Evolutionary conservation across 306 rosid species (phyloP).

Genomic region (Cyclanthera cordifolia): DNA sequence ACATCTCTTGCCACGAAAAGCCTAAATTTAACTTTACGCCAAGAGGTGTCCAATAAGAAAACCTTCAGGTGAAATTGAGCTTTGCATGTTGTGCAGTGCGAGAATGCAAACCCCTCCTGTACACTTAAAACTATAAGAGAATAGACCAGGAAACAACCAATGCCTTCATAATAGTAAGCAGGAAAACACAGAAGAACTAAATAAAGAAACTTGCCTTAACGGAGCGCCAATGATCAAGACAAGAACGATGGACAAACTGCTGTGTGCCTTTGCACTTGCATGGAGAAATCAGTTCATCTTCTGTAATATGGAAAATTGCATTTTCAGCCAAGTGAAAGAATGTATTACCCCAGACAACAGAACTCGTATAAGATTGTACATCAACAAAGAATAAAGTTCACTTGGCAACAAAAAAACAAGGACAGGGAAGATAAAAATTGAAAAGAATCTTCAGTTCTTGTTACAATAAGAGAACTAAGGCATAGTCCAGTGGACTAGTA

Average conservation of each 20-base stretch:
- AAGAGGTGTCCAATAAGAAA: constrained; percentile 60
- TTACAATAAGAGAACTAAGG: not conserved
- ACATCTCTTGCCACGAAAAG: constrained; percentile 98
- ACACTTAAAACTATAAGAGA: too few relatives aligned
- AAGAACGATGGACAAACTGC: constrained; percentile 93
- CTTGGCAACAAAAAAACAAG: not conserved
- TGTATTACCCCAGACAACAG: too few relatives aligned
- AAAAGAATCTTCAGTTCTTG: not conserved
- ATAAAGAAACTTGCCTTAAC: constrained; percentile 45
- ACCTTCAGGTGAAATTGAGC: constrained; percentile 86
- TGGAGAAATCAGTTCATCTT: constrained; percentile 86
- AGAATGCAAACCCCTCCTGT: constrained; percentile 97
- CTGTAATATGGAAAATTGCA: constrained; percentile 29
- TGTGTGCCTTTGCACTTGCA: constrained; percentile 99
- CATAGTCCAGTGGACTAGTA: not conserved
- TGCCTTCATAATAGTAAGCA: not conserved
- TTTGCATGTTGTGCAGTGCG: constrained; percentile 98
- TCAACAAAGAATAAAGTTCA: not conserved
- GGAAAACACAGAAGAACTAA: constrained; percentile 10
- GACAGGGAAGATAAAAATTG: not conserved
- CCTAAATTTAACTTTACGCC: constrained; percentile 82
- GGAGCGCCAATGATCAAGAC: constrained; percentile 99
- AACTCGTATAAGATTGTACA: too few relatives aligned
- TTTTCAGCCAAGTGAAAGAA: constrained; percentile 14
- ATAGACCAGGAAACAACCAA: too few relatives aligned